Conservation (phyloP, 768 basidiomycete species). For the Boletus subcaerulescens region DNA sequence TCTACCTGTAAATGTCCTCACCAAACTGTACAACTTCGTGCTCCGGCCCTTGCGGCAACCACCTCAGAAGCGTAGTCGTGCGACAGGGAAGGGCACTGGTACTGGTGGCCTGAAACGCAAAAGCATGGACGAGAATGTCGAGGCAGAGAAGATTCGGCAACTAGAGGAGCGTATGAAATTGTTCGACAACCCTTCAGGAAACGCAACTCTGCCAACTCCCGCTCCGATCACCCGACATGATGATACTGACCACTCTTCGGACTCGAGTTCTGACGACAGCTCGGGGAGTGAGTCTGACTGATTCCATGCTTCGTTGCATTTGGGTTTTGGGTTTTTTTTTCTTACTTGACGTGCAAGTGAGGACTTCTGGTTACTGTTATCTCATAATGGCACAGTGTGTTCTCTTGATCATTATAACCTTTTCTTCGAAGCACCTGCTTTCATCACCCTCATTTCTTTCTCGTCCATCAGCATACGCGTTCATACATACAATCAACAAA, state of each 20-base stretch:
- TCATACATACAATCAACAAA: slow-evolving; percentile 42
- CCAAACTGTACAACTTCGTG: slow-evolving; percentile 94
- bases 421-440: slow-evolving; percentile 26
- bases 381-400: slow-evolving; percentile 26
- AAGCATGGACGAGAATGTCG: slow-evolving; percentile 96
- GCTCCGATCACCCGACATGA: slow-evolving; percentile 35
- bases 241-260: slow-evolving; percentile 73
- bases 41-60: slow-evolving; percentile 72
- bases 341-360: slow-evolving; percentile 14
- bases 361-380: slow-evolving; percentile 28
- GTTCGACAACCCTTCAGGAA: slow-evolving; percentile 63
- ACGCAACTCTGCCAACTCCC: slow-evolving; percentile 31
- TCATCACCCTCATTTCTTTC: slow-evolving; percentile 21
- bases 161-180: slow-evolving; percentile 86
- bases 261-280: slow-evolving; percentile 77
- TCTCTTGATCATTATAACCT: slow-evolving; percentile 39
- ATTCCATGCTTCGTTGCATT: slow-evolving; percentile 22
- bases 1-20: slow-evolving; percentile 81
- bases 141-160: slow-evolving; percentile 90
- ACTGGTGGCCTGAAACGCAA: slow-evolving; percentile 91
- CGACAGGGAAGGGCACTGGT: slow-evolving; percentile 71
- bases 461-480: slow-evolving; percentile 32
- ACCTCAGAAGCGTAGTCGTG: slow-evolving; percentile 58
- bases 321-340: slow-evolving; percentile 13
- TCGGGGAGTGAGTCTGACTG: slow-evolving; percentile 84